phyloP scores from a whole-genome alignment of 2,329 filamentous ascomycete genomes.

The Aureobasidium sp. region DNA sequence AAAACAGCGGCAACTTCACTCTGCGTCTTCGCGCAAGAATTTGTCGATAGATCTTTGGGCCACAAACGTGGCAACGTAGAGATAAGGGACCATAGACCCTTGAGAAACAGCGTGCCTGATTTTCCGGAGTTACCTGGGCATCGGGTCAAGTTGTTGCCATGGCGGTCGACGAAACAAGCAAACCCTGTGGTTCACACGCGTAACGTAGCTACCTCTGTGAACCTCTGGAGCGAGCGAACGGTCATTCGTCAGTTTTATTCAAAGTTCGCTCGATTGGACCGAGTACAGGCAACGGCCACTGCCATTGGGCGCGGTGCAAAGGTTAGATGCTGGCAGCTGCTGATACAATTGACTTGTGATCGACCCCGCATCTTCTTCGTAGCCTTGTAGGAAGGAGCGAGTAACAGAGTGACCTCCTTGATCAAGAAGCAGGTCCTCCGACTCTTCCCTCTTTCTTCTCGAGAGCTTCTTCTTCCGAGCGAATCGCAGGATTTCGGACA shows the following conservation, averaged over 20 bases:
- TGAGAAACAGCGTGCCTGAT: slow-evolving; percentile 4
- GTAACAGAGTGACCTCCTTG: slow-evolving; percentile 3
- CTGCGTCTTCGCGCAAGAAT: background rate
- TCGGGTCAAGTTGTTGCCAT: background rate
- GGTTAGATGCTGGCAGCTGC: slow-evolving; percentile 10
- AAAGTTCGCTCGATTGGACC: background rate
- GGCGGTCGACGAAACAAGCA: background rate
- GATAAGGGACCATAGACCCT: background rate
- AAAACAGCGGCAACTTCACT: background rate
- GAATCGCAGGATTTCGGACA: slow-evolving; percentile 8
- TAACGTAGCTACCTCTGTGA: slow-evolving; percentile 13
- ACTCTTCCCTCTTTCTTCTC: background rate
- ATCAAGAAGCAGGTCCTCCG: background rate
- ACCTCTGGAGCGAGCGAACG: slow-evolving; percentile 4
- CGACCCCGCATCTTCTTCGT: slow-evolving; percentile 14
- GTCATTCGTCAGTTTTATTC: background rate
- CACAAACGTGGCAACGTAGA: background rate
- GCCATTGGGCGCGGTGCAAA: slow-evolving; percentile 14
- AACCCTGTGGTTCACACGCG: background rate
- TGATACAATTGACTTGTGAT: slow-evolving; percentile 17
- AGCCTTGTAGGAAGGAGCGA: slow-evolving; percentile 10
- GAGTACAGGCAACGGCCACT: background rate
- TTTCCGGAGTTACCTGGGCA: slow-evolving; percentile 9
- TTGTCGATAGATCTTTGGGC: no score
- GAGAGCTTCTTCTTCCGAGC: background rate